Conservation (phyloP, 129 eudicot species). For the Smallanthus sonchifolius region DNA sequence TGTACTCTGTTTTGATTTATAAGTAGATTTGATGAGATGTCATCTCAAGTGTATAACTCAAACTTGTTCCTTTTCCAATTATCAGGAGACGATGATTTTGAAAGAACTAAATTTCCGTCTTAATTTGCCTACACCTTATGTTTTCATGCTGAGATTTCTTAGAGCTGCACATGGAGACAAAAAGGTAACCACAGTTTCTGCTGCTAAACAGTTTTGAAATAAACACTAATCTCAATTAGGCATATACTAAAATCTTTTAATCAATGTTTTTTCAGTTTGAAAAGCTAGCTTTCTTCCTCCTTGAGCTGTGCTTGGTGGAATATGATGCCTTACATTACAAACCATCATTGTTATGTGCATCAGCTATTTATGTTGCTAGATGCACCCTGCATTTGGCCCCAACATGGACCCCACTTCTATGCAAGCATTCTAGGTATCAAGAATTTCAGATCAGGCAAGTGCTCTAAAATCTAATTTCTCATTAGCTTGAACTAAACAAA, state of each 20-base stretch:
- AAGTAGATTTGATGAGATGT: neutral
- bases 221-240: neutral
- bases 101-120: slow-evolving; percentile 74
- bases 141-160: slow-evolving; percentile 88
- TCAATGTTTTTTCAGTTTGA: slow-evolving; percentile 48
- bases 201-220: slow-evolving; percentile 22
- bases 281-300: slow-evolving; percentile 80
- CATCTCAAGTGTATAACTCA: neutral
- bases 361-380: slow-evolving; percentile 87
- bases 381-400: slow-evolving; percentile 64
- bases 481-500: neutral
- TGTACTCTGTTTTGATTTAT: neutral
- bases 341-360: slow-evolving; percentile 88
- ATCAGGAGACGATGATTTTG: slow-evolving; percentile 73
- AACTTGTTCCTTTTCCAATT: neutral
- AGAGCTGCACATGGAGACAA: slow-evolving; percentile 75
- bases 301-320: slow-evolving; percentile 78
- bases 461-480: neutral
- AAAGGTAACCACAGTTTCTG: slow-evolving; percentile 42
- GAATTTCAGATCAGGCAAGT: slow-evolving; percentile 68
- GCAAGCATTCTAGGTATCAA: slow-evolving; percentile 65
- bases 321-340: slow-evolving; percentile 79
- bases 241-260: neutral
- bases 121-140: slow-evolving; percentile 79
- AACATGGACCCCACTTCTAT: slow-evolving; percentile 82